A percentile compares a stretch with the other conserved stretches of the same genome.
These are phyloP conservation scores for Yamadazyma oceani DNA, from an alignment of 1,139 yeast genomes.

Conservation along the genomic window DNA sequence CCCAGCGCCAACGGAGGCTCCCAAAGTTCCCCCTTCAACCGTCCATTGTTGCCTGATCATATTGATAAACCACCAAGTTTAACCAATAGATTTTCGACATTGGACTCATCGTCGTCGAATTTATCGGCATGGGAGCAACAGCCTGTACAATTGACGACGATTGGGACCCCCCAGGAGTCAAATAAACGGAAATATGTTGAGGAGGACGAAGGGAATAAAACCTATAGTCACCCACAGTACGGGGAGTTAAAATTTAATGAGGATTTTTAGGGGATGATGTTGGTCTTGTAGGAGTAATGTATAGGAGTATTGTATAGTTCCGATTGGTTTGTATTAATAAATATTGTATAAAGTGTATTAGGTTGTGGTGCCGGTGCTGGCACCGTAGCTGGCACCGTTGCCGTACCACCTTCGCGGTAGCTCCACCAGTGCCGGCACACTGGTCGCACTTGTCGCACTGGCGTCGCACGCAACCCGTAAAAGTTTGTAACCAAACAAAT, in stretches of 20 bases:
- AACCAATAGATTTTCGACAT: slow-evolving; percentile 40
- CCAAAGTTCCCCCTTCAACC: slow-evolving; percentile 12
- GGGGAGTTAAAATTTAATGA: slow-evolving; percentile 49
- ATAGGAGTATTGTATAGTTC: too few relatives aligned
- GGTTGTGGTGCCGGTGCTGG: too few relatives aligned
- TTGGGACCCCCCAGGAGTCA: slow-evolving; percentile 3
- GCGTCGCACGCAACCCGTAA: too few relatives aligned
- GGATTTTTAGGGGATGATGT: slow-evolving; percentile 32
- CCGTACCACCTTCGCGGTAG: too few relatives aligned
- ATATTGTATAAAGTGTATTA: too few relatives aligned
- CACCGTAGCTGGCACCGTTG: too few relatives aligned
- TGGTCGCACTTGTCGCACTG: too few relatives aligned
- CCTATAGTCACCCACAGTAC: slow-evolving; percentile 27
- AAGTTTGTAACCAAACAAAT: too few relatives aligned
- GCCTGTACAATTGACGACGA: not conserved
- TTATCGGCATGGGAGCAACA: slow-evolving; percentile 12
- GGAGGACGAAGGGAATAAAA: slow-evolving; percentile 9
- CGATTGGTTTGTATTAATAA: too few relatives aligned
- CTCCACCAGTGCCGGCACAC: too few relatives aligned
- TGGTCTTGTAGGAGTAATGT: too few relatives aligned
- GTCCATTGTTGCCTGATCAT: slow-evolving; percentile 57
- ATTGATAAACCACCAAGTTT: slow-evolving; percentile 39
- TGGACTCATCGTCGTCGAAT: slow-evolving; percentile 26
- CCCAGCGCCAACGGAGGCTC: slow-evolving; percentile 3
- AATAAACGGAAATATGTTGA: slow-evolving; percentile 45